Evolutionary conservation across 2,329 filamentous ascomycete species (phyloP).

Genomic region (Colletotrichum sojae): DNA sequence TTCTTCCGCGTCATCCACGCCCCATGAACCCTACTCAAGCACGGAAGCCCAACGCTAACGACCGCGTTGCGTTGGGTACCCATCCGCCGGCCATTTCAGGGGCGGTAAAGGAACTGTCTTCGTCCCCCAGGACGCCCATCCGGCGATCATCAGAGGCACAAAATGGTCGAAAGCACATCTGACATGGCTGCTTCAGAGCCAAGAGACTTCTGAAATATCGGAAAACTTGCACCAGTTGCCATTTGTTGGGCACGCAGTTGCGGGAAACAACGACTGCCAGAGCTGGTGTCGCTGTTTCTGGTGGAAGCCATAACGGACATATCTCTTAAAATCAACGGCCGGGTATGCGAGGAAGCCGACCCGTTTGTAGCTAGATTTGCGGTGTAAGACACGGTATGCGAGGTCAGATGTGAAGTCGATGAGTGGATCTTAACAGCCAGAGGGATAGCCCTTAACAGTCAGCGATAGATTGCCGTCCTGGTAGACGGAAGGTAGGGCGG

Average conservation of each 20-base stretch:
- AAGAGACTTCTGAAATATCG: too few relatives aligned
- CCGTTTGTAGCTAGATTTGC: constrained; percentile 6
- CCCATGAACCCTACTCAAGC: neutral
- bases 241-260: too few relatives aligned
- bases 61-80: neutral
- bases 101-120: neutral
- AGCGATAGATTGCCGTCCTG: constrained; percentile 29
- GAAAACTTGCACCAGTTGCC: too few relatives aligned
- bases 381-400: neutral
- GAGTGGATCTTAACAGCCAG: neutral
- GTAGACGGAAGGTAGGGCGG: neutral
- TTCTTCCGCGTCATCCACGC: neutral
- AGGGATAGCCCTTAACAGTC: constrained; percentile 3
- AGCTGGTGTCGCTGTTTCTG: too few relatives aligned
- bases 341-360: constrained; percentile 11
- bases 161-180: too few relatives aligned
- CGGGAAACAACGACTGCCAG: too few relatives aligned
- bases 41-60: neutral
- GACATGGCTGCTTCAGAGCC: too few relatives aligned
- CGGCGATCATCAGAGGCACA: too few relatives aligned
- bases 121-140: too few relatives aligned
- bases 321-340: neutral
- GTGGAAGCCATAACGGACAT: too few relatives aligned
- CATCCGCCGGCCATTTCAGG: neutral
- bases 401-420: neutral